These are phyloP conservation scores for Kwoniella dejecticola DNA, from an alignment of 768 basidiomycete species.

Conservation along the genomic window DNA sequence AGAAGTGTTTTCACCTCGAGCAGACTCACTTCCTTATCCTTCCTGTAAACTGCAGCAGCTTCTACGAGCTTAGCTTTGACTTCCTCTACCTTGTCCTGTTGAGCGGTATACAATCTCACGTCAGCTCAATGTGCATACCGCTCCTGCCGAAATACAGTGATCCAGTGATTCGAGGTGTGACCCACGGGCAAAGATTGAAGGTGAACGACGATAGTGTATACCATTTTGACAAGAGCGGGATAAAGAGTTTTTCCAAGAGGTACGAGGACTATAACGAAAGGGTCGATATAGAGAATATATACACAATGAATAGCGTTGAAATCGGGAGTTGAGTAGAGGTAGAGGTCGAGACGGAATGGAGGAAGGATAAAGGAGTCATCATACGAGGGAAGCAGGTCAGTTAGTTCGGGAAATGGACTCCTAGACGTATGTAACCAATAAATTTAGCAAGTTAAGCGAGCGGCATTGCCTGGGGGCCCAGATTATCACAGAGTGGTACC, in stretches of 20 bases:
- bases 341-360: too few relatives aligned
- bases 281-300: conserved; percentile 2
- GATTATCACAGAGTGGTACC: not conserved
- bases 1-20: not conserved
- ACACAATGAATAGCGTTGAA: too few relatives aligned
- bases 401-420: not conserved
- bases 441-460: not conserved
- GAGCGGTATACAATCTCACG: not conserved
- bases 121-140: too few relatives aligned
- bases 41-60: conserved; percentile 52
- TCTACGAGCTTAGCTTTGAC: conserved; percentile 54
- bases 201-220: conserved; percentile 56
- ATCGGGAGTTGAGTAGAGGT: too few relatives aligned
- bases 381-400: not conserved
- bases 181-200: conserved; percentile 51
- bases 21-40: conserved; percentile 52
- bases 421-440: not conserved
- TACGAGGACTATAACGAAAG: not conserved
- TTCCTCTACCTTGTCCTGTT: conserved; percentile 51
- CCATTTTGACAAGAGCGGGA: conserved; percentile 34
- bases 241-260: not conserved
- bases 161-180: not conserved
- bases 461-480: conserved; percentile 10
- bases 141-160: not conserved
- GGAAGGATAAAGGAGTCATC: conserved; percentile 14